Conservation (phyloP, 805 yeast genomes). For the Nakazawaea peltata region DNA sequence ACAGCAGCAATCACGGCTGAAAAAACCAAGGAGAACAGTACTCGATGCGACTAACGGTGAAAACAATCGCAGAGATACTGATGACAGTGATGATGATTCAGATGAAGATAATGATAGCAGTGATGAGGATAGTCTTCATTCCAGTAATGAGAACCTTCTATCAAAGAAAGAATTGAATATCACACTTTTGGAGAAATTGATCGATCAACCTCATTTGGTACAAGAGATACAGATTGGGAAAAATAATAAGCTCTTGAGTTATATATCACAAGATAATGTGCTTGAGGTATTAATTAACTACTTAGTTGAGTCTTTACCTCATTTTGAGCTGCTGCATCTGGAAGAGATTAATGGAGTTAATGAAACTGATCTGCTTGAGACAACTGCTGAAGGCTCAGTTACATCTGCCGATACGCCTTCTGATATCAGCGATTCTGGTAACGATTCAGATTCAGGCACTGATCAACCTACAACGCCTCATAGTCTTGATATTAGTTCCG, state of each 20-base stretch:
- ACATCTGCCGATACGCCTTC: conserved; percentile 22
- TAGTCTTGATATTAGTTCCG: neutral
- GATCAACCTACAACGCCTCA: neutral
- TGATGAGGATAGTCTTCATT: conserved; percentile 6
- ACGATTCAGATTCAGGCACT: neutral
- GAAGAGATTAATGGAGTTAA: conserved; percentile 9
- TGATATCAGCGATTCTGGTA: conserved; percentile 10
- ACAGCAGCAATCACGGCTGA: conserved; percentile 14
- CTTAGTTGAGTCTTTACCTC: conserved; percentile 16
- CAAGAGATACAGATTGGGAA: conserved; percentile 27
- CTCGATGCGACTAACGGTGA: neutral
- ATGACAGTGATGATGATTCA: conserved; percentile 4
- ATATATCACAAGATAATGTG: conserved; percentile 23
- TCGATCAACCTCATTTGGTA: conserved; percentile 27
- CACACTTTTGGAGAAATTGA: conserved; percentile 21
- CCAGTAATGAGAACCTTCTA: neutral
- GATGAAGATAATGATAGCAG: conserved; percentile 8
- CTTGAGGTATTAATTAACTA: conserved; percentile 21
- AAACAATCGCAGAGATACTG: no score
- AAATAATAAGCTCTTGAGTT: conserved; percentile 23
- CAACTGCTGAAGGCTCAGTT: neutral
- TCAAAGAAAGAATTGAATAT: conserved; percentile 15
- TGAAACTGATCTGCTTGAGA: conserved; percentile 4
- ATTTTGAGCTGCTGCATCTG: conserved; percentile 3
- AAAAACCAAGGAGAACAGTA: no score